Base-by-base conservation (phyloP, 23 red algal species). In the Chondrus crispus region DNA sequence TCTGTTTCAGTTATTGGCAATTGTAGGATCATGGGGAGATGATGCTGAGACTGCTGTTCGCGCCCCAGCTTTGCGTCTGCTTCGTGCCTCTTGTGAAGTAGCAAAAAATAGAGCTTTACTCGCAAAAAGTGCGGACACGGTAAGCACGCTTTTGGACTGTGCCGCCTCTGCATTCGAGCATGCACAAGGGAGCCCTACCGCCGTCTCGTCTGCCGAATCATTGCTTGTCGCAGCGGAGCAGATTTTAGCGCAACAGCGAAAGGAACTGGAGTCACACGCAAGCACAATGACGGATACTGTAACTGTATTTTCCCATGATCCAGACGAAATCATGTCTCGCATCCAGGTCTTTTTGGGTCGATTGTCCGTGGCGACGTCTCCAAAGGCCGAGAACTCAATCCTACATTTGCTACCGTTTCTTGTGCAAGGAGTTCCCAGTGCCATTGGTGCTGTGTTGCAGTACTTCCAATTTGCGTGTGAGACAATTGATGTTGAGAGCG, bases 331-430 rank as follows among this genome's bases (percentile, higher is more conserved):
- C 37, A 88, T 91, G 50, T 81, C 81, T 53, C 70, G 86, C 36
- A 53, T 95, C 47, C 64, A 80, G 73, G 74, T 88, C 22, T 95
- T 95, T 70, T 74, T 95, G 5, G 93, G 77, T n/a, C 71, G 84
- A 45, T 68, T 95, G 11, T 72, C 69, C 0, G 43, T 64, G 40
- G 72, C 63, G 44, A 90, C 87, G 10, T 95, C 93, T 24, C 80
- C 84, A 66, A 88, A 54, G 13, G 93, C 93, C 19, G 48, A 87
- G n/a, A 70, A 71, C 51, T 83, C 93, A 11, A 88, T 95, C 20
- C 38, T 91, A 16, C 87, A 90, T 76, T 74, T 95, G 29, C 80
- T 95, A 22, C 93, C 93, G 28, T 82, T 88, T 74, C 86, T 95
- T 33, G 66, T 85, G 28, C 93, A 89, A 64, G 86, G 93, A 3